Percentiles rank a stretch among this genome's conserved stretches.
These are phyloP conservation scores for Flaveria linearis DNA, from an alignment of 129 eudicot species.

Conservation along the genomic window DNA sequence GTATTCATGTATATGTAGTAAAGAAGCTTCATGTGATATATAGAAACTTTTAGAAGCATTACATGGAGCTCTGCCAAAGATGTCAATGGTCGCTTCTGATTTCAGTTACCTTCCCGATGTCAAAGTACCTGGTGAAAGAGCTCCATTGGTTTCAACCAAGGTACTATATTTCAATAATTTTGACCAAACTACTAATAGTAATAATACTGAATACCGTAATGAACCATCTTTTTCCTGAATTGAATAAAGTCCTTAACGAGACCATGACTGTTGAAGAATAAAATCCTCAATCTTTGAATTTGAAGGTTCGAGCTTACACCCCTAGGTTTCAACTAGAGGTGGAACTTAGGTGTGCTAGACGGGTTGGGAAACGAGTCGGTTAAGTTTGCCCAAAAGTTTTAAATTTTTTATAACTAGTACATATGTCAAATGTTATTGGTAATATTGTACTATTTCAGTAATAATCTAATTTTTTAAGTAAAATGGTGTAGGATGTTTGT, in stretches of 20 bases:
- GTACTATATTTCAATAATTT: slow-evolving; percentile 36
- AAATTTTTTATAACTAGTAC: neutral
- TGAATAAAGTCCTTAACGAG: neutral
- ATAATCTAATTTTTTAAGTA: neutral
- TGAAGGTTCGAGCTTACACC: neutral
- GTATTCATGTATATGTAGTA: slow-evolving; percentile 22
- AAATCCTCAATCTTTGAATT: neutral
- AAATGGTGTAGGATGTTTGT: neutral
- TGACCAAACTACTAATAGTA: neutral
- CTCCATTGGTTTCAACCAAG: slow-evolving; percentile 92
- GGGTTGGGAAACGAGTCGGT: neutral
- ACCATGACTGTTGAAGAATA: neutral
- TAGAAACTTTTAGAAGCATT: slow-evolving; percentile 86
- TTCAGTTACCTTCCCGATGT: slow-evolving; percentile 97
- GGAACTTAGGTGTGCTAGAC: neutral
- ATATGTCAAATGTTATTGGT: neutral
- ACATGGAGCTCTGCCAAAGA: slow-evolving; percentile 91
- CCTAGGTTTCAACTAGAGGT: neutral
- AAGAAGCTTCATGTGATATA: slow-evolving; percentile 2
- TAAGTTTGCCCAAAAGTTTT: neutral
- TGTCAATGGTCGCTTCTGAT: slow-evolving; percentile 95
- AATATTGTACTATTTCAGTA: neutral
- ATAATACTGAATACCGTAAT: neutral
- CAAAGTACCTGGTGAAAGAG: slow-evolving; percentile 82
- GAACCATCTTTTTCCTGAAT: neutral